Conservation (phyloP, 805 yeast species). For the Kluyveromyces dobzhanskii region DNA sequence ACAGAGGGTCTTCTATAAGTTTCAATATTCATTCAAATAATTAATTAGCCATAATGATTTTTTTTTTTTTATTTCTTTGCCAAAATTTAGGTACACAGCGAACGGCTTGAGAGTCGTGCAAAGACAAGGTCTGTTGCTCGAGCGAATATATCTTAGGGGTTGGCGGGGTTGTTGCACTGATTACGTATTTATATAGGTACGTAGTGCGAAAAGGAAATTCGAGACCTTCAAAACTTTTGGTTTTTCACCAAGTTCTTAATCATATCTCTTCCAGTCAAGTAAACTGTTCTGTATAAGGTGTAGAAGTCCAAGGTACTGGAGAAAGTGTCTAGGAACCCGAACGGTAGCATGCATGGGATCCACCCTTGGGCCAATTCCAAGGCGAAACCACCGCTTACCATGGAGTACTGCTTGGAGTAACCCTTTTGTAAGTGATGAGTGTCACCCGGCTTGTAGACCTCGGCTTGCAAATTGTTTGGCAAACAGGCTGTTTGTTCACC, state of each 20-base stretch:
- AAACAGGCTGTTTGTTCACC: conserved; percentile 73
- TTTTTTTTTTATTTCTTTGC: too few relatives aligned
- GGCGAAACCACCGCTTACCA: conserved; percentile 80
- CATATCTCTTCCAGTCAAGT: conserved; percentile 77
- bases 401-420: conserved; percentile 68
- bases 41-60: too few relatives aligned
- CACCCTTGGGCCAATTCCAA: conserved; percentile 97
- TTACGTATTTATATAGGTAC: too few relatives aligned
- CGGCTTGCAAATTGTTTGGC: conserved; percentile 55
- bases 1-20: too few relatives aligned
- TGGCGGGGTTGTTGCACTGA: too few relatives aligned
- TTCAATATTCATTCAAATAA: too few relatives aligned
- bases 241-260: conserved; percentile 44
- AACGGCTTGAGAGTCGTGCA: too few relatives aligned
- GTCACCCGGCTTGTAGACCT: conserved; percentile 79
- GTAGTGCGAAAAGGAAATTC: too few relatives aligned
- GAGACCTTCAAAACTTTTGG: conserved; percentile 72
- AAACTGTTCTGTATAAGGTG: conserved; percentile 61
- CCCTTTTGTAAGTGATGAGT: conserved; percentile 75
- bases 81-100: too few relatives aligned
- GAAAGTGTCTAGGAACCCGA: conserved; percentile 77
- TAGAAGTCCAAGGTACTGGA: conserved; percentile 73
- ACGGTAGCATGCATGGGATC: conserved; percentile 97
- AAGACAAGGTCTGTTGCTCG: too few relatives aligned
- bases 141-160: too few relatives aligned